phyloP scores from a whole-genome alignment of 1,284 basidiomycete genomes.

The Termitomyces sp. region DNA sequence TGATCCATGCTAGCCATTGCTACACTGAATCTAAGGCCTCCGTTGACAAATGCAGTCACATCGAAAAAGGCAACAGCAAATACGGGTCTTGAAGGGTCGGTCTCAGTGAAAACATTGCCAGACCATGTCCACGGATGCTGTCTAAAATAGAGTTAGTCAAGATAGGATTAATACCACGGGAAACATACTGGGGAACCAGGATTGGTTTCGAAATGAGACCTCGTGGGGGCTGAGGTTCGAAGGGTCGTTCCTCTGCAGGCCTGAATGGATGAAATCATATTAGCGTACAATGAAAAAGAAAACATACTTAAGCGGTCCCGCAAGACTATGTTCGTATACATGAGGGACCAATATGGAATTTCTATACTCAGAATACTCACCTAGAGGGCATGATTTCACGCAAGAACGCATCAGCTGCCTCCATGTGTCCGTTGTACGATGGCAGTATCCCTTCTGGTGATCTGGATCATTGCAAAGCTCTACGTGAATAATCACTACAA shows the following conservation, averaged over 20 bases:
- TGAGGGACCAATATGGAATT: background rate
- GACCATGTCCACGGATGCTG: conserved; percentile 47
- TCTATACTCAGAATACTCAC: conserved; percentile 24
- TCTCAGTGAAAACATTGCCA: conserved; percentile 35
- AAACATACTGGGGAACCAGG: conserved; percentile 1
- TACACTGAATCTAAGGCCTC: conserved; percentile 46
- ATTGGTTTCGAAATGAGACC: conserved; percentile 7
- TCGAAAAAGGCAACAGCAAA: conserved; percentile 47
- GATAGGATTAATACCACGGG: conserved; percentile 7
- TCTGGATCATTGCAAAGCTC: background rate
- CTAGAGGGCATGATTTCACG: conserved; percentile 34
- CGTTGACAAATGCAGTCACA: conserved; percentile 30
- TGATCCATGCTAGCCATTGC: conserved; percentile 34
- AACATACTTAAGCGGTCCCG: conserved; percentile 28
- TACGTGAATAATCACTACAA: background rate
- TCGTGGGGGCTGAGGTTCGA: conserved; percentile 15
- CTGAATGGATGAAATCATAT: conserved; percentile 10
- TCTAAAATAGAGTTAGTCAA: conserved; percentile 15
- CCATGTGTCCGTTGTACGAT: conserved; percentile 11
- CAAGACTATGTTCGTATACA: conserved; percentile 23
- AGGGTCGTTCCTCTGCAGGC: conserved; percentile 17
- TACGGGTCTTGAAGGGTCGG: conserved; percentile 32
- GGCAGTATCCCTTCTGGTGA: background rate
- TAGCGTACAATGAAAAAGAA: background rate
- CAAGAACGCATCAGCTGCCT: conserved; percentile 33